Base-by-base conservation (phyloP, 768 basidiomycete species). In the Lactarius sp. region DNA sequence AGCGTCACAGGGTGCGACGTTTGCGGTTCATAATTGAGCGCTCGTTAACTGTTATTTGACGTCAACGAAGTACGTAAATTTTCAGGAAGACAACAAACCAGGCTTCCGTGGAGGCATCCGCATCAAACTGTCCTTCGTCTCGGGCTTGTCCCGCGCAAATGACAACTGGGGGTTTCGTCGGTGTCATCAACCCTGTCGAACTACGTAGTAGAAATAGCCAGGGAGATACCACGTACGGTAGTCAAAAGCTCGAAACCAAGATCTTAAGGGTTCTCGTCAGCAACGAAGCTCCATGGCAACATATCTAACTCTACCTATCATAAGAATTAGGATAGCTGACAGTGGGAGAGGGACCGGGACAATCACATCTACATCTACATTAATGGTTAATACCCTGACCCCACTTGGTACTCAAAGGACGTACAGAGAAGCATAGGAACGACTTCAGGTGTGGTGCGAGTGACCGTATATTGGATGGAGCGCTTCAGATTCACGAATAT, bases 401-500 rank as follows among this genome's bases (percentile, higher is more conserved):
- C 4, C 4, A 33, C 13, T 6, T 13, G n/a, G 8, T 64, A 18
- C 6, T 16, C 9, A 47, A 44, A 18, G 13, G 49, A n/a, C 52
- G 13, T 71, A 86, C 85, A 87, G 54, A 87, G 80, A 44, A 88
- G 74, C 70, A 87, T 85, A 3, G 86, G 85, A 39, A 88, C 77
- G 65, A 88, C 84, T 70, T 88, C 85, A 0, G 86, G 85, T 12
- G 85, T 86, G 69, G 82, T 85, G 70, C 87, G 86, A 14, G 81
- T 77, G 34, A 88, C 72, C 3, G 86, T 88, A 66, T 87, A 85
- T 64, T 87, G 84, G 54, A 88, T 88, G 2, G 85, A 86, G 4
- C 85, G 80, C 71, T 88, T 88, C 52, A 88, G 73, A 71, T 88
- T 88, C 54, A 81, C 82, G 70, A 88, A 88, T 36, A 87, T 87